Evolutionary conservation across 306 rosid species (phyloP), one percentile per base, ranked within the genome.

Genomic region (Prunus kanzakura): DNA sequence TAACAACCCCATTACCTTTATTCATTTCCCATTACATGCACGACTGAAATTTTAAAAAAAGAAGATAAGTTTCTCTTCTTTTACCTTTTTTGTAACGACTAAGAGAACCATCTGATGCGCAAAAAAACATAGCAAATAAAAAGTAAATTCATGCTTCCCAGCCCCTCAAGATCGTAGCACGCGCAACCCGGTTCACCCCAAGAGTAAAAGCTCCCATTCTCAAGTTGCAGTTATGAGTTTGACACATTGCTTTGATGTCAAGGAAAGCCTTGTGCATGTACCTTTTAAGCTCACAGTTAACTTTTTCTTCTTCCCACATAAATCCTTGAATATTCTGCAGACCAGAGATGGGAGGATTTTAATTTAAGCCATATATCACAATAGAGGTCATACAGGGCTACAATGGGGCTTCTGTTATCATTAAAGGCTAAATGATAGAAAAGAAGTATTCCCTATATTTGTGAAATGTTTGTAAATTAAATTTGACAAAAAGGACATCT

Each of bases 241-340:
- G 81, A 57, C 96, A 91, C 96, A 89, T 84, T 67, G 82, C 67
- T 80, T 91, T 91, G 69, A 91, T 87, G 76, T 89, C 90, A 11
- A 9, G 25, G 71, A 91, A 89, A 72, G 89, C 83, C 58, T 54
- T 91, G 35, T 81, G 82, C 96, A 91, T 91, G 82, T 89, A 91
- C 71, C 61, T 87, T 67, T 89, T 82, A 49, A 89, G 87, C 81
- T 89, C 92, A 55, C 35, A 56, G 73, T 87, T 91, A 45, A 91
- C 92, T 51, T 81, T 82, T 65, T 87, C 87, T 73, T 91, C 96
- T 54, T 91, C 93, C 96, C 96, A 89, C 92, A 89, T 89, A 62
- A 89, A 89, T 61, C 93, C 96, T 87, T 91, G 96, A 77, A 91
- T 91, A 52, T 89, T 91, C 96, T 91, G 89, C 79, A 83, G 8